These are phyloP conservation scores for Suillus bovinus DNA, from an alignment of 768 basidiomycete genomes.

Conservation along the genomic window DNA sequence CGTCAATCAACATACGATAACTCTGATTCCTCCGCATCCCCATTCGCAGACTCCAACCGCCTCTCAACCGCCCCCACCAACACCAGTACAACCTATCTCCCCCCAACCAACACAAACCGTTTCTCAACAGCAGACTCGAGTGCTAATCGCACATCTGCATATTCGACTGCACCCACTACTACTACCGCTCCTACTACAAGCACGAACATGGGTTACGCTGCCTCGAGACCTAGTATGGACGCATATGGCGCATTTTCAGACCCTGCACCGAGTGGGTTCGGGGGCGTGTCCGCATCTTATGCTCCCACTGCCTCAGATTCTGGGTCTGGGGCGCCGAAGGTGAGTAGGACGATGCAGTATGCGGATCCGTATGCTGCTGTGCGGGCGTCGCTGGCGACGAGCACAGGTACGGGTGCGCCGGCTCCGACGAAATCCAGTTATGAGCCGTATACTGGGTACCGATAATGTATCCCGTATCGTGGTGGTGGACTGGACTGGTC, in stretches of 20 bases:
- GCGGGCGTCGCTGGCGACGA: slow-evolving; percentile 51
- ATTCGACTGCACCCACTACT: slow-evolving; percentile 30
- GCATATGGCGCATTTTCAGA: slow-evolving; percentile 91
- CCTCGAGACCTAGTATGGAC: slow-evolving; percentile 72
- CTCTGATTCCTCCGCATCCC: slow-evolving; percentile 29
- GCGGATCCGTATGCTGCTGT: slow-evolving; percentile 88
- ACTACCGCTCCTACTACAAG: slow-evolving; percentile 25
- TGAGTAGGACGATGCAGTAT: slow-evolving; percentile 93
- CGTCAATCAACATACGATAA: slow-evolving; percentile 29
- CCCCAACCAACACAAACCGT: slow-evolving; percentile 21
- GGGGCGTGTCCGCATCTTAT: slow-evolving; percentile 37
- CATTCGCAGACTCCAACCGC: slow-evolving; percentile 56
- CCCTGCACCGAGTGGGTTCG: slow-evolving; percentile 78
- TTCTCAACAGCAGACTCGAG: slow-evolving; percentile 21
- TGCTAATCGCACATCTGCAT: slow-evolving; percentile 18
- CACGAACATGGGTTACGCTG: slow-evolving; percentile 8
- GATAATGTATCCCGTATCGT: slow-evolving; percentile 25
- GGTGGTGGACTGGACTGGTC: background rate
- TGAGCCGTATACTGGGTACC: slow-evolving; percentile 54
- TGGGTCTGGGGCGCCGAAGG: slow-evolving; percentile 41
- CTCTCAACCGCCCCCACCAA: slow-evolving; percentile 22
- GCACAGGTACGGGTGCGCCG: slow-evolving; percentile 22
- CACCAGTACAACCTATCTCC: background rate
- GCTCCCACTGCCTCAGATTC: slow-evolving; percentile 35
- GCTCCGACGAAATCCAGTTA: slow-evolving; percentile 46